Base-by-base conservation (phyloP, 2,329 filamentous ascomycete species). In the Aureobasidium uvarum region DNA sequence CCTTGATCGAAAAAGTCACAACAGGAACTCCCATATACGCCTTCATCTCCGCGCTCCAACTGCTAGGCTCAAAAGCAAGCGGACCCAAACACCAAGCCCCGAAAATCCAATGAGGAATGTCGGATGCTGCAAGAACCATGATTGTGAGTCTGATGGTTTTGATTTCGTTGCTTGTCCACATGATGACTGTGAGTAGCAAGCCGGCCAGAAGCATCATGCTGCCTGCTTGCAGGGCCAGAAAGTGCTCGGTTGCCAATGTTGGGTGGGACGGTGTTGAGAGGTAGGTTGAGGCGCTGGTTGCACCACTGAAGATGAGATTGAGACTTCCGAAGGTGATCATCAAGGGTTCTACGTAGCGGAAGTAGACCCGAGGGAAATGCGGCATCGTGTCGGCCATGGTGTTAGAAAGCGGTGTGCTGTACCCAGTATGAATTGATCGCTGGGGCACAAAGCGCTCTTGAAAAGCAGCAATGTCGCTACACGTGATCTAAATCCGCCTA, bases 301-400 rank as follows among this genome's bases (percentile, higher is more conserved):
- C 60, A 45, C 60, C 60, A 14, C n/a, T 63, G 25, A 54, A 36
- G 23, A 63, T 52, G 36, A 63, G 60, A 11, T 63, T 54, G 7
- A 63, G 5, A 28, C 46, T 45, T n/a, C 60, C 60, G 14, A 63
- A 54, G 11, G 60, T 54, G 45, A 63, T 63, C 60, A 54, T 63
- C 18, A 54, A 6, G 1, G 60, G 60, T n/a, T 63, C 60, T 11
- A 45, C 14, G 20, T 54, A 63, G 48, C 60, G 60, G 38, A 63
- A 63, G 48, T 43, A 63, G 38, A 54, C 3, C 25, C 60, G 33
- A 7, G 60, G 60, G 13, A 63, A 63, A 18, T 38, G 41, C 18
- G 60, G 48, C 60, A 63, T 63, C 20, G 48, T 23, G 36, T 25
- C 33, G 39, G 60, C 48, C 60, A 63, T 63, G 33, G 10, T 62